Evolutionary conservation across 1,284 basidiomycete genomes (phyloP), one percentile per base, ranked within the genome.

Genomic region (Trametes versicolor): DNA sequence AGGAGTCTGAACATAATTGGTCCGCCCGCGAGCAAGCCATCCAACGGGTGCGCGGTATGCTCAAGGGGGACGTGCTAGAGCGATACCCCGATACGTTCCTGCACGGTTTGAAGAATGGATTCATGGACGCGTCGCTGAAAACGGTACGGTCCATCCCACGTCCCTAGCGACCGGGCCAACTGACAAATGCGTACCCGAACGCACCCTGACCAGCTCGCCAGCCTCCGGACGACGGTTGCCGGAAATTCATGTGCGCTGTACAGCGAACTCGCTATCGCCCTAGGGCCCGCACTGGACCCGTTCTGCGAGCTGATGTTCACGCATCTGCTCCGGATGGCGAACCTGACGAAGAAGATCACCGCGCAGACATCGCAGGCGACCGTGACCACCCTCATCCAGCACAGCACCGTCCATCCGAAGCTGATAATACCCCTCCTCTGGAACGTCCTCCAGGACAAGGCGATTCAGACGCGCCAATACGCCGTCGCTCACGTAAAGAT

Each of bases 1-100:
- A 90, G 79, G 98, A 99, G 80, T 95, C 94, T 0, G 97, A 99
- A 75, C 94, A 97, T 72, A 99, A 99, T 74, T 99, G 97, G 97
- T 85, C 88, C 48, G 81, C 84, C 27, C 87, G 97, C 67, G 97
- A 99, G 69, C 88, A 86, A 66, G 85, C 91, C 15, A 84, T 98
- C 64, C 83, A 89, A 53, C 86, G 89, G 19, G 89, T 99, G 12
- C 87, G 98, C 54, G 97, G 97, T 7, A 96, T 99, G 94, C 78
- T 99, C 66, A 93, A 91, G 70, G 95, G 93, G 32, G 91, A 92
- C 52, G 91, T 92, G 1, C 90, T 94, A 71, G 76, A 81, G 32
- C 88, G 92, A 62, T 96, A 91, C 72, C 77, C 83, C 2, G 92
- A 95, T 2, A 81, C 86, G 2, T 98, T 99, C 75, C 71, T 96